Conservation (phyloP, 768 basidiomycete species). For the Mycena latifolia region DNA sequence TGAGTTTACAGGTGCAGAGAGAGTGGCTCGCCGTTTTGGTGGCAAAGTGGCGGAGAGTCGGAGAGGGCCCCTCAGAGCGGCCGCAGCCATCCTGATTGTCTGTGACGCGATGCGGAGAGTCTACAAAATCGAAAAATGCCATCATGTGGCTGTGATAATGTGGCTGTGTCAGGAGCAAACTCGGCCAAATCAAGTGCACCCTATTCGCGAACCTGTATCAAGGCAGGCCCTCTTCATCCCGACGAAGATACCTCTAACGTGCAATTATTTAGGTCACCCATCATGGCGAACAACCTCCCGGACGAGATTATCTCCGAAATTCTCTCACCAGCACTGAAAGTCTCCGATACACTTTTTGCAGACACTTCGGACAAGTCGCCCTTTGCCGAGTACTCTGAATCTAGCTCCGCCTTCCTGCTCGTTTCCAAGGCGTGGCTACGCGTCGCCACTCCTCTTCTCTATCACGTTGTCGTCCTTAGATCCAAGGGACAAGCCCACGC, state of each 20-base stretch:
- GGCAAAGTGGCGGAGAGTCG: background rate
- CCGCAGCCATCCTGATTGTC: slow-evolving; percentile 7
- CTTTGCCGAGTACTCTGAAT: slow-evolving; percentile 26
- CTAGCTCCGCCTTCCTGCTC: slow-evolving; percentile 15
- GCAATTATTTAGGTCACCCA: background rate
- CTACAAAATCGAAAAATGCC: background rate
- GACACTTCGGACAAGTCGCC: slow-evolving; percentile 12
- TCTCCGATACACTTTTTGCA: slow-evolving; percentile 19
- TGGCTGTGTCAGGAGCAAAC: background rate
- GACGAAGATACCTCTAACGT: too few relatives aligned
- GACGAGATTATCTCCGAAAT: slow-evolving; percentile 33
- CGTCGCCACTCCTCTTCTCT: slow-evolving; percentile 23
- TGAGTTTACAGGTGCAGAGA: background rate
- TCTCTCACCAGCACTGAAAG: slow-evolving; percentile 28
- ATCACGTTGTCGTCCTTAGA: slow-evolving; percentile 25
- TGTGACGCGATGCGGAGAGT: background rate
- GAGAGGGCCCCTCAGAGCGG: background rate
- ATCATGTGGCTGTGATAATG: too few relatives aligned
- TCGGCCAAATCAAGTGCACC: too few relatives aligned
- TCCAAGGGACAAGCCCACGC: slow-evolving; percentile 25
- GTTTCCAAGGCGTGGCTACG: slow-evolving; percentile 33
- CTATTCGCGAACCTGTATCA: too few relatives aligned
- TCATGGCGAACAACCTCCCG: slow-evolving; percentile 21
- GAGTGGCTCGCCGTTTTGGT: slow-evolving; percentile 23
- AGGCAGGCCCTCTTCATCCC: background rate